Conservation (phyloP, 345 rosid species). For the Boechera divaricarpa region DNA sequence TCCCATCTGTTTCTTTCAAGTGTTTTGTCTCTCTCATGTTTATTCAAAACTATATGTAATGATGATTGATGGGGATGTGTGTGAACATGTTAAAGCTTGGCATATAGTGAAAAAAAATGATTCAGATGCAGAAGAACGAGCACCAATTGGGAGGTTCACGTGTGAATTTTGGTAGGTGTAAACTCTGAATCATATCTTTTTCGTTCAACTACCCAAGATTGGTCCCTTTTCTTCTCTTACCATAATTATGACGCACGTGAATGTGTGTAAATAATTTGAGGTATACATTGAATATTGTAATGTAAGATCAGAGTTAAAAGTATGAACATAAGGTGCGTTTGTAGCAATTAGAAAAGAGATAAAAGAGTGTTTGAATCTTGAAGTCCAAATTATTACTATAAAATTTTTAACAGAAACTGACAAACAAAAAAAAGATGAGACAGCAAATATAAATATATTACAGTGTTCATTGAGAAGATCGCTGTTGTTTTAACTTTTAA, state of each 20-base stretch:
- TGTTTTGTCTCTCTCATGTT: slow-evolving; percentile 32
- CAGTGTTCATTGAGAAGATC: slow-evolving; percentile 31
- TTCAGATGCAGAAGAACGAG: slow-evolving; percentile 19
- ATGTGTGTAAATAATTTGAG: neutral
- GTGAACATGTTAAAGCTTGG: slow-evolving; percentile 30
- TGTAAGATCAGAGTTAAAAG: neutral
- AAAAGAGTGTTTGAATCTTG: neutral
- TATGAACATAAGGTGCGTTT: neutral
- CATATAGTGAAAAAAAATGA: slow-evolving; percentile 30
- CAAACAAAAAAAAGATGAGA: slow-evolving; percentile 14
- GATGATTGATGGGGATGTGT: slow-evolving; percentile 38
- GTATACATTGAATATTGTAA: neutral
- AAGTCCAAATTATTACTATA: slow-evolving; percentile 20
- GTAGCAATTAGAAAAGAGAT: neutral
- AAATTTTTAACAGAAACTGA: slow-evolving; percentile 3
- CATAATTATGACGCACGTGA: slow-evolving; percentile 30
- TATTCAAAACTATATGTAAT: slow-evolving; percentile 16
- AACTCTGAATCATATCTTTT: slow-evolving; percentile 30
- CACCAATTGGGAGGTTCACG: slow-evolving; percentile 26
- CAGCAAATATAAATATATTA: neutral
- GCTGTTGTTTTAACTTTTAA: slow-evolving; percentile 30
- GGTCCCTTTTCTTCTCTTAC: slow-evolving; percentile 38
- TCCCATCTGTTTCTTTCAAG: slow-evolving; percentile 11
- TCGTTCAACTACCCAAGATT: slow-evolving; percentile 26
- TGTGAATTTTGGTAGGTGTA: slow-evolving; percentile 26